Base-by-base conservation (phyloP, 2,329 filamentous ascomycete genomes). In the Fusarium beomiforme region DNA sequence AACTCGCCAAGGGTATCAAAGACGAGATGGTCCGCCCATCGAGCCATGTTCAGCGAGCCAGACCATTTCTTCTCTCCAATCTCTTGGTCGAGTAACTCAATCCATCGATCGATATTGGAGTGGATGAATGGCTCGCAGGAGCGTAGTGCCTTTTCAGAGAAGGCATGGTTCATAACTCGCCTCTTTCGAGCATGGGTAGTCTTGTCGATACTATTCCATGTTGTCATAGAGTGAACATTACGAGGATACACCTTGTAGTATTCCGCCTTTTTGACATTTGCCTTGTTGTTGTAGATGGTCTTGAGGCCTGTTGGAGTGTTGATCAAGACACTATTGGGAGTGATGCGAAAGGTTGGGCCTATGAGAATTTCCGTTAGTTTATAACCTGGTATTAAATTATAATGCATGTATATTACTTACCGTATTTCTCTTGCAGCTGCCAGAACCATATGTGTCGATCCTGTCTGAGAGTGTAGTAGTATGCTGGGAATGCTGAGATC, bases 401-500 rank as follows among this genome's bases (percentile, higher is more conserved):
- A 26, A 3, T 23, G 8, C 13, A 23, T 11, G 16, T 37, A 1
- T 16, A 3, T 6, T 9, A 26, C 63, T 19, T 26, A 75, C 73
- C 73, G 39, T 75, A 75, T 39, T 62, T 54, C 29, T 68, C 29
- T 47, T 75, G 73, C 5, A 74, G 37, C 10, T 47, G 39, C 47
- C 59, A 67, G 41, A 70, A 47, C 72, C 72, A 75, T 6, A 74
- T 41, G 24, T 75, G 72, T 13, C 72, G 64, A 44, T 75, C 60
- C 8, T 65, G 56, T 17, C 61, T 72, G 29, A 42, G 44, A 1
- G 72, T 72, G 37, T 75, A 73, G n/a, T 54, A 64, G 23, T 71
- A 70, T 8, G 71, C 59, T 24, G 71, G 71, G 8, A 70, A 64
- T n/a, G 63, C 70, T 10, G 70, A 72, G 19, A 88, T 84, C 55